These are phyloP conservation scores for Nyctanthes arbortristis DNA, from an alignment of 257 asterid species.

Conservation along the genomic window DNA sequence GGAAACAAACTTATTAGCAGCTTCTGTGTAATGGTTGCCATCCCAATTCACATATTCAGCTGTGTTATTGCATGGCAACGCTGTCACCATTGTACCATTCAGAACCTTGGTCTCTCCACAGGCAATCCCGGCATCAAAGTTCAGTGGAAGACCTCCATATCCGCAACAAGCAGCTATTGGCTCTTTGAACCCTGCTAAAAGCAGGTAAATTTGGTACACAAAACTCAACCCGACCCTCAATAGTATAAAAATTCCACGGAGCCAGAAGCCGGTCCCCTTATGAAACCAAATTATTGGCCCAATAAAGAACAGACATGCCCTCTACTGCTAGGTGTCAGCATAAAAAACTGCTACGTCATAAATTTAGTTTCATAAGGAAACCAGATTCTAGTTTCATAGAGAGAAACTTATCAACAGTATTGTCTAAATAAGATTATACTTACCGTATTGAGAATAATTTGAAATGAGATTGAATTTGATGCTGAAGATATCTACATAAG, in stretches of 20 bases:
- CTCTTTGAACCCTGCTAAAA: slow-evolving; percentile 28
- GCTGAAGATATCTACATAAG: slow-evolving; percentile 43
- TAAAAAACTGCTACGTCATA: no score
- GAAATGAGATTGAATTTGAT: slow-evolving; percentile 29
- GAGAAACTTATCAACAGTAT: no score
- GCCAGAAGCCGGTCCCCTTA: no score
- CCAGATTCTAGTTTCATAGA: no score
- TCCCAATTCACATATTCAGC: slow-evolving; percentile 46
- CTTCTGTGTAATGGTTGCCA: slow-evolving; percentile 47
- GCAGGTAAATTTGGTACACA: no score
- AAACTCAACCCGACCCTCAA: background rate
- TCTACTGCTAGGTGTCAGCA: no score
- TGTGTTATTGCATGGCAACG: slow-evolving; percentile 32
- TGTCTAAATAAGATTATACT: slow-evolving; percentile 22
- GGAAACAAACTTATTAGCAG: slow-evolving; percentile 32
- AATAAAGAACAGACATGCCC: no score
- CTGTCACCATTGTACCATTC: slow-evolving; percentile 36
- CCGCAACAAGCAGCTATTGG: slow-evolving; percentile 23
- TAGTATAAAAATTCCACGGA: background rate
- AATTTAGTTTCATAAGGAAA: no score
- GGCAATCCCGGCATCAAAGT: slow-evolving; percentile 26
- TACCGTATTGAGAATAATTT: slow-evolving; percentile 24
- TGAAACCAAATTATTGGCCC: no score
- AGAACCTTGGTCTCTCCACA: slow-evolving; percentile 39
- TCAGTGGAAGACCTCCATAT: slow-evolving; percentile 31